These are phyloP conservation scores for Quercus suber DNA, from an alignment of 306 rosid species.

Conservation along the genomic window DNA sequence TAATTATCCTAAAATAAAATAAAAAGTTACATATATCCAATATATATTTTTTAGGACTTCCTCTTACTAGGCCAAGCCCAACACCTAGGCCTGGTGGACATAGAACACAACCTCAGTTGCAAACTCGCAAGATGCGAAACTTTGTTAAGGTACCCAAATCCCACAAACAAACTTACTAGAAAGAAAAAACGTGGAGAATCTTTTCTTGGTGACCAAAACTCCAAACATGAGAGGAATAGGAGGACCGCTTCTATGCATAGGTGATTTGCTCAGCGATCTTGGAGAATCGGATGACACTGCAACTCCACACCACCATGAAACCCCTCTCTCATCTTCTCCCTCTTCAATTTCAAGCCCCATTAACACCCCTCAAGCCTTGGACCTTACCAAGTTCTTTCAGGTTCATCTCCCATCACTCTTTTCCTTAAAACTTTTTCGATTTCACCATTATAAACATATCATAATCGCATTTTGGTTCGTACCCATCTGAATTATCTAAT, in stretches of 20 bases:
- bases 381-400: slow-evolving; percentile 78
- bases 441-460: too few species aligned
- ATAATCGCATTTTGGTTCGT: not conserved
- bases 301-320: not conserved
- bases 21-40: too few species aligned
- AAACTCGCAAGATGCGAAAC: too few species aligned
- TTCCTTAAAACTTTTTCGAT: too few species aligned
- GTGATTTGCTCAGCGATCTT: slow-evolving; percentile 82
- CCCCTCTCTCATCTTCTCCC: slow-evolving; percentile 23
- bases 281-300: slow-evolving; percentile 49
- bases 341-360: slow-evolving; percentile 31
- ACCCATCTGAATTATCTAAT: not conserved
- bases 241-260: slow-evolving; percentile 85
- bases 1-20: too few species aligned
- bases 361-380: slow-evolving; percentile 26
- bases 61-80: too few species aligned
- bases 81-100: too few species aligned
- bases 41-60: too few species aligned
- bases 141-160: too few species aligned
- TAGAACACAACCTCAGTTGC: too few species aligned
- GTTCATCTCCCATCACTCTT: slow-evolving; percentile 27
- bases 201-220: not conserved
- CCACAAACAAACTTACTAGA: too few species aligned
- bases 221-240: slow-evolving; percentile 66
- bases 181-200: not conserved